Evolutionary conservation across 768 basidiomycete genomes (phyloP).

Genomic region (Lactarius hengduanensis): DNA sequence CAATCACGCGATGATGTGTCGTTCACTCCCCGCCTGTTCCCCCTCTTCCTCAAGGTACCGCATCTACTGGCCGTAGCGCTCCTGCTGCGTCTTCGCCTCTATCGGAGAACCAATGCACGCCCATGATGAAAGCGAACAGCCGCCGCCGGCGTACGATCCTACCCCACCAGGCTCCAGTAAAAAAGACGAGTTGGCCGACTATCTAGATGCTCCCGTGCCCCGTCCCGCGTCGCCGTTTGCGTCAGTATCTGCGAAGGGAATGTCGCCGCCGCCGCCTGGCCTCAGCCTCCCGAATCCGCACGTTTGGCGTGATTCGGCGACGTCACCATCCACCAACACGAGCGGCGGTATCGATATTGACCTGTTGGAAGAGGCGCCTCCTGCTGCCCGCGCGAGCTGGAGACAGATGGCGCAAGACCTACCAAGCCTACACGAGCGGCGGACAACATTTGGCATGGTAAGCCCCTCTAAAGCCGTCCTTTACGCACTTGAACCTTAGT

Average conservation of each 20-base stretch:
- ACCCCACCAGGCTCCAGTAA: slow-evolving; percentile 1
- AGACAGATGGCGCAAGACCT: slow-evolving; percentile 47
- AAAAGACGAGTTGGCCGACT: slow-evolving; percentile 39
- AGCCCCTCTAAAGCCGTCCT: slow-evolving; percentile 33
- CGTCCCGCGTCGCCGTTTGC: slow-evolving; percentile 53
- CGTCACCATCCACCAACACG: slow-evolving; percentile 18
- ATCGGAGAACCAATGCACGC: slow-evolving; percentile 23
- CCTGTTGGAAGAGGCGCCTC: slow-evolving; percentile 68
- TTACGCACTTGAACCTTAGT: not conserved
- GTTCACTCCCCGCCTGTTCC: slow-evolving; percentile 42
- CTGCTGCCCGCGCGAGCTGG: slow-evolving; percentile 61
- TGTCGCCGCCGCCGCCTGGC: slow-evolving; percentile 39
- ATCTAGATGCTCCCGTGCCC: slow-evolving; percentile 59
- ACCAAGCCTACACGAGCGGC: slow-evolving; percentile 36
- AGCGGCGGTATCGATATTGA: slow-evolving; percentile 47
- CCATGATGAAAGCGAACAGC: not conserved
- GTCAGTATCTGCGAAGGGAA: slow-evolving; percentile 33
- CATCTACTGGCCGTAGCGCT: slow-evolving; percentile 12
- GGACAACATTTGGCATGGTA: slow-evolving; percentile 65
- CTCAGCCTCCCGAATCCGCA: slow-evolving; percentile 36
- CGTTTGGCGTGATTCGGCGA: slow-evolving; percentile 38
- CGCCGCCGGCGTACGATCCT: slow-evolving; percentile 20
- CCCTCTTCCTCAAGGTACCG: slow-evolving; percentile 33
- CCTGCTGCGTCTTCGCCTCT: slow-evolving; percentile 16
- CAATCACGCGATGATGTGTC: slow-evolving; percentile 47